Evolutionary conservation across 352 stramenopile species (phyloP), one percentile per base, ranked within the genome.

Genomic region (Pythium biforme): DNA sequence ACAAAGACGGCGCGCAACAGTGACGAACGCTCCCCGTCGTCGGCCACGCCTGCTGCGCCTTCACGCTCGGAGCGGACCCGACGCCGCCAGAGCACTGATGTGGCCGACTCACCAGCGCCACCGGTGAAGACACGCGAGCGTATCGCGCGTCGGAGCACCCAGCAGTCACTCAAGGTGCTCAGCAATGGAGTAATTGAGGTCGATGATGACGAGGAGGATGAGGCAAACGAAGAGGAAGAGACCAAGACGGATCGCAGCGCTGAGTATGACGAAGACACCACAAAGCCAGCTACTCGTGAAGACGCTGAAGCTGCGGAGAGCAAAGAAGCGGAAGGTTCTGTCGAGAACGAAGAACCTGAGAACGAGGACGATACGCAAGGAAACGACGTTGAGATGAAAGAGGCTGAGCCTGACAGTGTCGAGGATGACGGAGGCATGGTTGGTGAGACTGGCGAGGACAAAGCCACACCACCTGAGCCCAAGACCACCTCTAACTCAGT

Each of bases 151-250:
- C 46, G 68, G 52, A 69, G 65, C 33, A 72, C 66, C n/a, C 73
- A 70, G 33, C 64, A 66, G 53, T 69, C 62, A 14, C 27, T 70
- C 10, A 49, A 55, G 33, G 56, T 43, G 4, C 62, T 73, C 68
- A 74, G 53, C 41, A 69, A 63, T 55, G 76, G 77, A 46, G 71
- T 78, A 12, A 77, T 95, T 33, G 85, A 95, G 63, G 88, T 96
- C 57, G 86, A 95, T 70, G 95, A 95, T 56, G 87, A 96, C 72
- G 84, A 95, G 55, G 87, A 96, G 46, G 79, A 88, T 69, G 81
- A 95, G 52, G 87, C 90, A 49, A 77, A 86, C n/a, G 47, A 64
- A 12, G 55, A 70, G n/a, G 41, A 58, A 50, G 51, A 70, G 22
- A 53, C 45, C 34, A 64, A 64, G 27, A 61, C 48, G 3, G 70